Evolutionary conservation across 192 early-diverging fungal genomes (phyloP).

Genomic region (Entomortierella parvispora): DNA sequence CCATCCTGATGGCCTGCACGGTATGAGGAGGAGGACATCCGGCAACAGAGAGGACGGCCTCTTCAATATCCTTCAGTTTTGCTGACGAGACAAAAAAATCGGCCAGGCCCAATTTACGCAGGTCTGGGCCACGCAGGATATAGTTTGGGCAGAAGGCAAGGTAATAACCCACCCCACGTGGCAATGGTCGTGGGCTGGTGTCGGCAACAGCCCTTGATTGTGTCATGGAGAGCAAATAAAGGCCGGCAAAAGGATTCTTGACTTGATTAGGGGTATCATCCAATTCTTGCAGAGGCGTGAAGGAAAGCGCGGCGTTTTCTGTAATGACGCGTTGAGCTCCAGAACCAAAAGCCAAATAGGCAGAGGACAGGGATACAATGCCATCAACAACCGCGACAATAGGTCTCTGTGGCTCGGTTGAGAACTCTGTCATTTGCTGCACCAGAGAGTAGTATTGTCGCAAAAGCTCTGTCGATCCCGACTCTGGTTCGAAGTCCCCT

Average conservation of each 20-base stretch:
- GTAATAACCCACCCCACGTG: constrained; percentile 47
- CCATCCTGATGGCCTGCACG: constrained; percentile 50
- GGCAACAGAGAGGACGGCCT: constrained; percentile 51
- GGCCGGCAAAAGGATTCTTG: constrained; percentile 32
- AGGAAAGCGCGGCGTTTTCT: constrained; percentile 53
- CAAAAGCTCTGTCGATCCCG: constrained; percentile 9
- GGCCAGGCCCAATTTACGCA: constrained; percentile 54
- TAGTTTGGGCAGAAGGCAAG: constrained; percentile 54
- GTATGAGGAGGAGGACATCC: constrained; percentile 60
- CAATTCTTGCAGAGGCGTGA: constrained; percentile 17
- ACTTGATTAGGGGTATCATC: constrained; percentile 8
- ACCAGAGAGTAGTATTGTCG: constrained; percentile 45
- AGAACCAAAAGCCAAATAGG: constrained; percentile 44
- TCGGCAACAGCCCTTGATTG: constrained; percentile 15
- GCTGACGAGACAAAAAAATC: constrained; percentile 59
- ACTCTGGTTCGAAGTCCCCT: background rate
- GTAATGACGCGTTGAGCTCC: constrained; percentile 54
- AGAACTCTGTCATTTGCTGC: constrained; percentile 2
- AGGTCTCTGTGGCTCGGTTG: constrained; percentile 15
- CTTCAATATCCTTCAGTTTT: constrained; percentile 53
- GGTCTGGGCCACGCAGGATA: constrained; percentile 58
- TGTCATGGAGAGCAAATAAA: constrained; percentile 24
- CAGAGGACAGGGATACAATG: constrained; percentile 41
- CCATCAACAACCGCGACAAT: constrained; percentile 54
- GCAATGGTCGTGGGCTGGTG: constrained; percentile 30